phyloP scores from a whole-genome alignment of 371 early-diverging fungal species.

The Caulochytrium protostelioides region DNA sequence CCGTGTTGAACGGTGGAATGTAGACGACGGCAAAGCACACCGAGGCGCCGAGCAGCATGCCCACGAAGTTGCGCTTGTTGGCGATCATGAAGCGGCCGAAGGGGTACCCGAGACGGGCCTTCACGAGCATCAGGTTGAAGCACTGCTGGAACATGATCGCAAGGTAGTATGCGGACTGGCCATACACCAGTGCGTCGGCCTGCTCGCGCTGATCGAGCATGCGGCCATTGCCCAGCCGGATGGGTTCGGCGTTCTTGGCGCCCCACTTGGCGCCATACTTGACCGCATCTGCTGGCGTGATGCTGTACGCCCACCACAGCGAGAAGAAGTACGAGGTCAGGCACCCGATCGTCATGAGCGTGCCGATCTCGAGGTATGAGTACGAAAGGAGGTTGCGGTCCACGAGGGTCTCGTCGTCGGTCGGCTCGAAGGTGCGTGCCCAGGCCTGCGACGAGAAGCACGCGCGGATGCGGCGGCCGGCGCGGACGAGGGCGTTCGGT shows the following conservation, averaged over 20 bases:
- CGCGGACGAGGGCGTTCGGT: not conserved
- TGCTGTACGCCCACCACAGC: conserved; percentile 10
- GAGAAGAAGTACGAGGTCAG: conserved; percentile 54
- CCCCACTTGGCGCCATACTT: conserved; percentile 5
- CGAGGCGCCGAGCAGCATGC: not conserved
- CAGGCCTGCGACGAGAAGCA: not conserved
- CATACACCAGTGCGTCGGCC: conserved; percentile 31
- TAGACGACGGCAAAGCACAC: conserved; percentile 41
- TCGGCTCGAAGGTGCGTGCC: conserved; percentile 29
- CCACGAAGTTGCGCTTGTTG: not conserved
- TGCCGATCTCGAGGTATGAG: conserved; percentile 67
- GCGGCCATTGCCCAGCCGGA: not conserved
- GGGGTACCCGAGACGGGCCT: conserved; percentile 49
- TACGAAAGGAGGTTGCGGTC: conserved; percentile 59
- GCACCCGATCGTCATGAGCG: conserved; percentile 53
- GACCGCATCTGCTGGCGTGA: conserved; percentile 7
- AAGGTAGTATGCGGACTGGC: conserved; percentile 58
- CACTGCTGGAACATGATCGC: conserved; percentile 60
- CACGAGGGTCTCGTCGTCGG: conserved; percentile 67
- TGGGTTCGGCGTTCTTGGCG: too few species aligned
- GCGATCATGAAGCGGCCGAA: conserved; percentile 55
- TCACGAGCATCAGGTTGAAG: conserved; percentile 83
- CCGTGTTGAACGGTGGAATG: conserved; percentile 45
- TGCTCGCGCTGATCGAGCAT: conserved; percentile 15
- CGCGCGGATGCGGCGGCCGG: not conserved